Base-by-base conservation (phyloP, 306 rosid species). In the Corylus avellana region DNA sequence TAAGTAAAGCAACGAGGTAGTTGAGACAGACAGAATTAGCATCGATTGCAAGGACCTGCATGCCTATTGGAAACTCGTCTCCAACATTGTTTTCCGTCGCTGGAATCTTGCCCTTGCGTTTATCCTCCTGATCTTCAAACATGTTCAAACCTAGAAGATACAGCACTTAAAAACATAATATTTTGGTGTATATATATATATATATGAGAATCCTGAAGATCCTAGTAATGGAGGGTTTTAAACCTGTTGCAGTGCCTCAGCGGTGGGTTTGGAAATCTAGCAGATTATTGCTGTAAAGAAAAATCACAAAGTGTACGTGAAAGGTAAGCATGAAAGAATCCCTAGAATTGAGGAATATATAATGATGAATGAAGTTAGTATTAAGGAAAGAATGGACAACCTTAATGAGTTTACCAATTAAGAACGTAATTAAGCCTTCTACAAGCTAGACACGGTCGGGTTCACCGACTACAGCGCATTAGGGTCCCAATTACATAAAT, bases 41-140 rank as follows among this genome's bases (percentile, higher is more conserved):
- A 55, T 80, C 83, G 4, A 80, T 37, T 5, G 83, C 83, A 17
- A 80, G 83, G 1, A 80, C 83, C 54, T 53, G 72, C 42, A 80
- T 13, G 62, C 79, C 83, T 17, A 37, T 70, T 0, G 83, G 83
- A 42, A 80, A 80, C 0, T 35, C 27, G 49, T 50, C 78, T 16
- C 39, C 29, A 8, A 17, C 50, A 44, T 2, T 11, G n/a, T 18
- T 63, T 47, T 53, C 50, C 51, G 13, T 39, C 3, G 4, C 50
- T 12, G 0, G 51, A 44, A 67, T 67, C 49, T 64, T 8, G 17
- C 22, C 3, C 22, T 3, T 35, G 25, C 18, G 48, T 64, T 16
- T 35, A 14, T 37, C 20, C 66, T 62, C 49, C 44, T 32, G 35
- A 32, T 62, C 29, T 17, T 62, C 18, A 4, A 3, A 62, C 42